A percentile compares a stretch with the other conserved stretches of the same genome.
phyloP scores from a whole-genome alignment of 805 yeast species.

The Suhomyces prunicola region DNA sequence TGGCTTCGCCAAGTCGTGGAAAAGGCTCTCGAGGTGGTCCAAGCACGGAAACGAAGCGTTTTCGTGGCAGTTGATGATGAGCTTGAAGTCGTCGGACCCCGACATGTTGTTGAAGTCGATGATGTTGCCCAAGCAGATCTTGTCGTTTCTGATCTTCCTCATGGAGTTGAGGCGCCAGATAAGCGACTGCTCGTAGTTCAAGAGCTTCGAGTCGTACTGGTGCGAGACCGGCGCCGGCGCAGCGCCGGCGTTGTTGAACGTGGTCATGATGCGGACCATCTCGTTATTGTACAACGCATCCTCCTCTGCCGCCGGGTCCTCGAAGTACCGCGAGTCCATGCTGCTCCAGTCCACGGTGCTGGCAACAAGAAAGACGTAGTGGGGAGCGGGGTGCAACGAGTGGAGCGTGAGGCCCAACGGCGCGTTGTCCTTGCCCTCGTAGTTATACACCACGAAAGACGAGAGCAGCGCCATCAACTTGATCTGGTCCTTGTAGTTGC shows the following conservation, averaged over 20 bases:
- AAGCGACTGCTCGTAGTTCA: slow-evolving; percentile 33
- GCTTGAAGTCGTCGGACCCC: slow-evolving; percentile 9
- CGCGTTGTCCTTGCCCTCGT: slow-evolving; percentile 10
- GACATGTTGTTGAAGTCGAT: slow-evolving; percentile 25
- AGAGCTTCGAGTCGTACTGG: slow-evolving; percentile 13
- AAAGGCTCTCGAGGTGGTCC: slow-evolving; percentile 9
- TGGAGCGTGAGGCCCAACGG: slow-evolving; percentile 13
- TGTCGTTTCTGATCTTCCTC: slow-evolving; percentile 23
- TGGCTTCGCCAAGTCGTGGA: slow-evolving; percentile 7
- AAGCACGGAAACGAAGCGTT: slow-evolving; percentile 16
- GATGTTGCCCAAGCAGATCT: slow-evolving; percentile 31
- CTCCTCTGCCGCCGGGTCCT: not conserved
- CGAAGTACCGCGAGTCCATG: slow-evolving; percentile 2
- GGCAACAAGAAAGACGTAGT: slow-evolving; percentile 20
- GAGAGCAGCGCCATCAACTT: slow-evolving; percentile 31
- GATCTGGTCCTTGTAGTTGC: slow-evolving; percentile 30
- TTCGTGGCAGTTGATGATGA: slow-evolving; percentile 20
- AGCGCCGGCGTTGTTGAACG: not conserved
- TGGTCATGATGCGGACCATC: not conserved
- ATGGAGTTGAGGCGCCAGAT: slow-evolving; percentile 31
- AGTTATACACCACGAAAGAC: slow-evolving; percentile 31
- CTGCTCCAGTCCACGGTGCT: slow-evolving; percentile 9
- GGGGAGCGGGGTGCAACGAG: slow-evolving; percentile 14
- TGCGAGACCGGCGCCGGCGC: not conserved
- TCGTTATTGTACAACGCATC: slow-evolving; percentile 1